Conservation (phyloP, 805 yeast genomes). For the Spathaspora girioi region DNA sequence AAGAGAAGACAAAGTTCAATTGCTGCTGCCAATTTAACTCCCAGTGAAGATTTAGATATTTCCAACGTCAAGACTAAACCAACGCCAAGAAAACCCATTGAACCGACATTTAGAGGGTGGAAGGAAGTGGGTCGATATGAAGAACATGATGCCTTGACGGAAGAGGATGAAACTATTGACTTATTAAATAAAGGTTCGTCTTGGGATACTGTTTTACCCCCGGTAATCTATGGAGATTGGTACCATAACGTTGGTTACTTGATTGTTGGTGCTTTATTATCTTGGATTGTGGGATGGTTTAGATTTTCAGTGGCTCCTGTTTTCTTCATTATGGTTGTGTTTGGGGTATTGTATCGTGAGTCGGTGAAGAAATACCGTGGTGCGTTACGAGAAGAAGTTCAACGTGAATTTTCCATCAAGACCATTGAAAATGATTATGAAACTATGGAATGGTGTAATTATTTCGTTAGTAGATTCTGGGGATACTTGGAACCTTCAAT, state of each 20-base stretch:
- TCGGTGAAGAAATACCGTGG: constrained; percentile 79
- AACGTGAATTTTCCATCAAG: constrained; percentile 78
- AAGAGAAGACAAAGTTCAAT: neutral
- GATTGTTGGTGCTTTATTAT: constrained; percentile 61
- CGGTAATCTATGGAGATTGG: constrained; percentile 89
- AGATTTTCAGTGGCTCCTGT: constrained; percentile 77
- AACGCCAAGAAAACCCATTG: constrained; percentile 48
- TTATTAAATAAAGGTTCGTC: constrained; percentile 66
- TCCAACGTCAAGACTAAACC: constrained; percentile 31
- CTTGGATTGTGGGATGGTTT: constrained; percentile 78
- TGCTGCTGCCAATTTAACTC: constrained; percentile 8
- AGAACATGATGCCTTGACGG: constrained; percentile 57
- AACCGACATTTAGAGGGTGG: constrained; percentile 86
- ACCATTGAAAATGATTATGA: constrained; percentile 86
- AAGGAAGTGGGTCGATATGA: constrained; percentile 89
- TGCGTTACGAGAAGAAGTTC: constrained; percentile 70
- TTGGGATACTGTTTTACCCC: constrained; percentile 73
- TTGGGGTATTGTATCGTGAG: constrained; percentile 73
- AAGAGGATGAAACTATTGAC: constrained; percentile 72
- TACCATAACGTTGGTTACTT: constrained; percentile 81
- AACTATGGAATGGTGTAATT: constrained; percentile 93
- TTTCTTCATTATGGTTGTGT: constrained; percentile 62
- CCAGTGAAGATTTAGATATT: constrained; percentile 38
- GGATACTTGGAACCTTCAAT: constrained; percentile 82
- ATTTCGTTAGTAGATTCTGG: constrained; percentile 90